phyloP scores from a whole-genome alignment of 2,329 filamentous ascomycete species.

The Colletotrichum theobromicola region DNA sequence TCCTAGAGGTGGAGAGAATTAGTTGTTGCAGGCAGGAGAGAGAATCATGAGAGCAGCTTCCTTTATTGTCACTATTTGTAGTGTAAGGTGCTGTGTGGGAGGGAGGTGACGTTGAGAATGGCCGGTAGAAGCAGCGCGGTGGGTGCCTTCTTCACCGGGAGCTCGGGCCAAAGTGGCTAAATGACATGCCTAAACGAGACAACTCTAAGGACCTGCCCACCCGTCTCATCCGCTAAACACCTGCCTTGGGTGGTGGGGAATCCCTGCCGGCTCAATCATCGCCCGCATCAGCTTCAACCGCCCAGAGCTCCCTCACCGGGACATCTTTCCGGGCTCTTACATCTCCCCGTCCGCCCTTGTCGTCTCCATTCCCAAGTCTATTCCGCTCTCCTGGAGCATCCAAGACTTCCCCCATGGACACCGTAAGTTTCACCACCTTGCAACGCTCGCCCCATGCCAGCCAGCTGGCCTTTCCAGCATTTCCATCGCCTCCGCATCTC shows the following conservation, averaged over 20 bases:
- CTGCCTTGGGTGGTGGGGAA: constrained; percentile 7
- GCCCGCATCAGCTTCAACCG: constrained; percentile 2
- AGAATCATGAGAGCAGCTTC: neutral
- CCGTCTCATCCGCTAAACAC: neutral
- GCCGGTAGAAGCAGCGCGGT: neutral
- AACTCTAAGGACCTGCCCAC: neutral
- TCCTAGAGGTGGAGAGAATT: neutral
- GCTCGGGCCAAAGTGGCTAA: constrained; percentile 6
- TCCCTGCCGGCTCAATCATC: neutral
- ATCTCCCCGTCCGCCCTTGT: neutral
- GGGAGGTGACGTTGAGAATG: neutral
- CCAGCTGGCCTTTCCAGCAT: neutral
- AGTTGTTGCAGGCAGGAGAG: neutral
- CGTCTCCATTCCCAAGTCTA: neutral
- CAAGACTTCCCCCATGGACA: constrained; percentile 12
- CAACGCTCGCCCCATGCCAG: neutral
- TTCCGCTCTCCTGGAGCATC: constrained; percentile 1
- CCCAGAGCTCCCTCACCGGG: constrained; percentile 13
- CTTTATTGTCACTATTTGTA: neutral
- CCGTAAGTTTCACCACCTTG: constrained; percentile 25
- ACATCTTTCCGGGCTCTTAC: neutral
- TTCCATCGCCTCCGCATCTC: neutral
- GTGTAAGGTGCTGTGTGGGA: neutral
- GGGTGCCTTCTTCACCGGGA: neutral
- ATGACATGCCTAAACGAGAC: neutral